phyloP scores from a whole-genome alignment of 2,329 filamentous ascomycete genomes.

The Blumeriella jaapii region DNA sequence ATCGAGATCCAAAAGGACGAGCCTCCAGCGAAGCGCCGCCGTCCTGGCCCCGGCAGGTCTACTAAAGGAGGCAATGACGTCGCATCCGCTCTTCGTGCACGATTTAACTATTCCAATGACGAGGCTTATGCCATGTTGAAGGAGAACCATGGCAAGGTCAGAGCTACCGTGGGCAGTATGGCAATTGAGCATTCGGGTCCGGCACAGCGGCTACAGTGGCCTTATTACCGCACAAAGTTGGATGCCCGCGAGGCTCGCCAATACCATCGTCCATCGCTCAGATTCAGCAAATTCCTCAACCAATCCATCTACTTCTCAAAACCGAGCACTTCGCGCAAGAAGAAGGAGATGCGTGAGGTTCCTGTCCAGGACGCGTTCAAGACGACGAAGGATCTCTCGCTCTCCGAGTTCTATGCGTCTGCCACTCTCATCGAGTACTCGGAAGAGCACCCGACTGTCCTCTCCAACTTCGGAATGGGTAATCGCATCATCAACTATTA shows the following conservation, averaged over 20 bases:
- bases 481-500: slow-evolving; percentile 96
- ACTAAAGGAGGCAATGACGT: slow-evolving; percentile 58
- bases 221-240: slow-evolving; percentile 86
- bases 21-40: slow-evolving; percentile 45
- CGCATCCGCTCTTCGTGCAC: slow-evolving; percentile 60
- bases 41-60: slow-evolving; percentile 34
- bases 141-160: slow-evolving; percentile 92
- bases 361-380: slow-evolving; percentile 68
- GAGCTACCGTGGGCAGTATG: slow-evolving; percentile 81
- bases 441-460: slow-evolving; percentile 79
- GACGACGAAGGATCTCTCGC: slow-evolving; percentile 68
- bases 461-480: slow-evolving; percentile 97
- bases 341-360: slow-evolving; percentile 72
- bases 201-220: slow-evolving; percentile 82
- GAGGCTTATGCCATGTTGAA: slow-evolving; percentile 92
- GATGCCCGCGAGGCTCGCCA: slow-evolving; percentile 60
- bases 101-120: slow-evolving; percentile 95
- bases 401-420: slow-evolving; percentile 73
- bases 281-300: slow-evolving; percentile 56
- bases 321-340: slow-evolving; percentile 62
- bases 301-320: slow-evolving; percentile 63
- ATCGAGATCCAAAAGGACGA: slow-evolving; percentile 65
- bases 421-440: slow-evolving; percentile 89
- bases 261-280: slow-evolving; percentile 72
- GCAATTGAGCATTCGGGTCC: slow-evolving; percentile 93